Base-by-base conservation (phyloP, 2,329 filamentous ascomycete species). In the Diplodia corticola region DNA sequence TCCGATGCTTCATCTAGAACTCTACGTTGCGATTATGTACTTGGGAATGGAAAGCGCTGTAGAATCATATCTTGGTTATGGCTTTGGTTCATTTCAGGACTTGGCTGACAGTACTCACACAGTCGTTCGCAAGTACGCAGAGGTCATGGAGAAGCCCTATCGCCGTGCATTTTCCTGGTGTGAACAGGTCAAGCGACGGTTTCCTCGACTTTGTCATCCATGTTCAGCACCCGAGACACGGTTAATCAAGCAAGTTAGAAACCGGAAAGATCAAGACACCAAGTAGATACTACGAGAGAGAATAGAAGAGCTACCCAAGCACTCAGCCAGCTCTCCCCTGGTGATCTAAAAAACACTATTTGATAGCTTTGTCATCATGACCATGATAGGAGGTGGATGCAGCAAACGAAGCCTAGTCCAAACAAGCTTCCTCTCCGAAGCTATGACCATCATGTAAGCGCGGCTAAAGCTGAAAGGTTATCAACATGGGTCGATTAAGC, bases 361-460 rank as follows among this genome's bases (percentile, higher is more conserved):
- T 44, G n/a, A 7, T 13, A 20, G n/a, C 40, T 44, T 44, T 44
- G 40, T 44, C 17, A 44, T 44, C 40, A 28, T 30, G 35, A 28
- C 57, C 10, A 35, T 28, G 48, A 24, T 24, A n/a, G 33, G n/a
- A 22, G 15, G 57, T 13, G 26, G 28, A 28, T 20, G 57, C 5
- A 26, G n/a, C 28, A 61, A 1, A 2, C n/a, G 33, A 61, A 30
- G 57, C 44, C 57, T 61, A 61, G 57, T 33, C 57, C 26, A 61
- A 61, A 61, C 44, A 61, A 61, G 57, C 57, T 61, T 61, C 57
- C 24, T 28, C 35, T 4, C 57, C 26, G 57, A 35, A 49, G 57
- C 57, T 49, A 49, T 49, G 57, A 49, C 33, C 57, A 26, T 28
- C n/a, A 30, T 26, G n/a, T 49, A 61, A 61, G 40, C 40, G 35